Evolutionary conservation across 371 early-diverging fungal species (phyloP).

Genomic region (Zychaea mexicana): DNA sequence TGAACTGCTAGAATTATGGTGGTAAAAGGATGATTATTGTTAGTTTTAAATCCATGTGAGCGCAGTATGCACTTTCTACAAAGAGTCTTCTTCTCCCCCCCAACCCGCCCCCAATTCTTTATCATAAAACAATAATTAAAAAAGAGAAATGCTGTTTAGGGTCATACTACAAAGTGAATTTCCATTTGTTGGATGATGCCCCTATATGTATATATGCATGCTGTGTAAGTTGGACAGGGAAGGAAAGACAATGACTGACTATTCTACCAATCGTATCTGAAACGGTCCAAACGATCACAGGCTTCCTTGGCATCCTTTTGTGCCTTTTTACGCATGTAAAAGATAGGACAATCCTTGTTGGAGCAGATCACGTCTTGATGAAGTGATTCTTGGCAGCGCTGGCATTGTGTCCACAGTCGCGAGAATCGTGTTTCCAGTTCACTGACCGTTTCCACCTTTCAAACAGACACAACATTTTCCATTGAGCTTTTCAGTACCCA

Average conservation of each 20-base stretch:
- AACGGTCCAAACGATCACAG: slow-evolving; percentile 1
- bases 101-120: too few relatives aligned
- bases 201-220: too few relatives aligned
- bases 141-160: too few relatives aligned
- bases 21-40: too few relatives aligned
- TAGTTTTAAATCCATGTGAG: not conserved
- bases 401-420: slow-evolving; percentile 99
- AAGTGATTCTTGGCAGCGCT: slow-evolving; percentile 97
- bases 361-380: slow-evolving; percentile 98
- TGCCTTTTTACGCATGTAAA: slow-evolving; percentile 99
- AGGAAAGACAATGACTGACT: not conserved
- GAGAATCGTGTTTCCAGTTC: slow-evolving; percentile 82
- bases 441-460: slow-evolving; percentile 58
- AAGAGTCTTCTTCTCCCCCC: too few relatives aligned
- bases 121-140: too few relatives aligned
- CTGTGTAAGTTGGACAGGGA: too few relatives aligned
- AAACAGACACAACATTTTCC: not conserved
- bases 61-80: too few relatives aligned
- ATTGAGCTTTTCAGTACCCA: not conserved
- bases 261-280: slow-evolving; percentile 5
- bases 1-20: too few relatives aligned
- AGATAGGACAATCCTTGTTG: slow-evolving; percentile 98
- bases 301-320: slow-evolving; percentile 94
- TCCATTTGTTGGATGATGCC: too few relatives aligned
- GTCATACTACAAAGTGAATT: too few relatives aligned